Conservation (phyloP, 176 grass and related monocot species). For the Alopecurus myosuroides region DNA sequence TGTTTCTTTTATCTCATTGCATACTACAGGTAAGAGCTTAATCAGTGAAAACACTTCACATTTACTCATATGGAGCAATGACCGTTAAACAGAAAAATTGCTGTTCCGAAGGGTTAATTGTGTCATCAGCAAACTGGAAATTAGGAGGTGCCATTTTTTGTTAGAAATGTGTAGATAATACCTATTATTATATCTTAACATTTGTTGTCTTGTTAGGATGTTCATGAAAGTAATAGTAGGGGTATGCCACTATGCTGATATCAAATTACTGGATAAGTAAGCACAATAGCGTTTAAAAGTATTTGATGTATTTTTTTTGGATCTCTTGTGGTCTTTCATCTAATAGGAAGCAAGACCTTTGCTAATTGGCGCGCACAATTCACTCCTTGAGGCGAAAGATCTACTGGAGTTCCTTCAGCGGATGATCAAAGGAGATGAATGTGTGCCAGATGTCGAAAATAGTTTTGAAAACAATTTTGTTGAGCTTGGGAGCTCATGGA, state of each 20-base stretch:
- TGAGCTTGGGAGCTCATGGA: constrained; percentile 68
- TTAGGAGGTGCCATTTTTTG: neutral
- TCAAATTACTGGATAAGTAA: neutral
- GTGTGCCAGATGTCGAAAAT: constrained; percentile 5
- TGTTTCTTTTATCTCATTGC: neutral
- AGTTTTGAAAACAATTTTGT: constrained; percentile 49
- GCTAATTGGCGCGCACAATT: constrained; percentile 46
- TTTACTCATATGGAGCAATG: neutral
- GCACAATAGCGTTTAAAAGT: neutral
- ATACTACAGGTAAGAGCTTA: neutral
- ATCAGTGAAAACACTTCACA: neutral
- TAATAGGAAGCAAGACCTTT: constrained; percentile 60
- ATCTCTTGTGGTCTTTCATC: constrained; percentile 3
- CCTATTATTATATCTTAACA: neutral
- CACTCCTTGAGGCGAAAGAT: constrained; percentile 43
- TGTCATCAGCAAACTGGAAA: neutral
- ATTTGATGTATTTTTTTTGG: constrained; percentile 1
- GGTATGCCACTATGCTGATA: neutral
- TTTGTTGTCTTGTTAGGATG: neutral
- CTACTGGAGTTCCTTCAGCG: constrained; percentile 51
- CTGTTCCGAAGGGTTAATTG: neutral
- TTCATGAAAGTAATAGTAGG: neutral
- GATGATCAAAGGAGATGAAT: constrained; percentile 23
- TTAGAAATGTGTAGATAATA: neutral
- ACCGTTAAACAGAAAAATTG: neutral